phyloP scores from a whole-genome alignment of 805 yeast genomes.

The Wickerhamiella allomyrinae region DNA sequence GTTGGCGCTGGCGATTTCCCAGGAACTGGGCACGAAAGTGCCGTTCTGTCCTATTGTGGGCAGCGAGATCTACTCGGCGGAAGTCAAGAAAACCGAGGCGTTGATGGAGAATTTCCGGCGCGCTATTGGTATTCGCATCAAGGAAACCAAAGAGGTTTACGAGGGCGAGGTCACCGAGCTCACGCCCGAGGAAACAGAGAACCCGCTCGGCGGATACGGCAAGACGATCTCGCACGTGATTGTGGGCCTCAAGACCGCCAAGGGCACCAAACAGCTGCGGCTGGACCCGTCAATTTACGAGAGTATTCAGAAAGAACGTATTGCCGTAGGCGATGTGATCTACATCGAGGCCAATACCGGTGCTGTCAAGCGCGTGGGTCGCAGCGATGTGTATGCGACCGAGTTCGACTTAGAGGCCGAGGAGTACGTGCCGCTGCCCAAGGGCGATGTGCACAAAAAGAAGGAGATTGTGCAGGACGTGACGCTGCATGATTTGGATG shows the following conservation, averaged over 20 bases:
- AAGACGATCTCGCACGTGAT: constrained; percentile 90
- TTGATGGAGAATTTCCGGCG: constrained; percentile 92
- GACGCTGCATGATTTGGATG: constrained; percentile 88
- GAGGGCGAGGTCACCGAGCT: constrained; percentile 97
- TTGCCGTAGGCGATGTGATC: constrained; percentile 89
- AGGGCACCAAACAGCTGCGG: constrained; percentile 78
- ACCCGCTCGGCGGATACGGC: constrained; percentile 95
- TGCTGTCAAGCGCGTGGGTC: constrained; percentile 89
- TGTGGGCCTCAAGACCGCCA: constrained; percentile 83
- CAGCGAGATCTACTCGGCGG: constrained; percentile 86
- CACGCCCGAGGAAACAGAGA: constrained; percentile 90
- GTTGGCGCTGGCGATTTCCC: constrained; percentile 86
- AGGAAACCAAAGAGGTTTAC: constrained; percentile 93
- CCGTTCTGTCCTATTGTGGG: constrained; percentile 98
- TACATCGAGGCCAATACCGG: constrained; percentile 97
- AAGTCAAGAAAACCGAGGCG: constrained; percentile 91
- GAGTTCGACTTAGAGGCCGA: constrained; percentile 98
- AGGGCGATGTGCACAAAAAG: constrained; percentile 96
- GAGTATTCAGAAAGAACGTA: constrained; percentile 86
- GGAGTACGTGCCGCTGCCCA: constrained; percentile 95
- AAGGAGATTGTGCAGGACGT: constrained; percentile 97
- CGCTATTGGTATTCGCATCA: constrained; percentile 90
- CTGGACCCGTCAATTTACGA: constrained; percentile 89
- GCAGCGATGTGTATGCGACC: constrained; percentile 97
- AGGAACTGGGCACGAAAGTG: constrained; percentile 90